Evolutionary conservation across 1,284 basidiomycete genomes (phyloP), one percentile per base, ranked within the genome.

Genomic region (Marasmius sp.): DNA sequence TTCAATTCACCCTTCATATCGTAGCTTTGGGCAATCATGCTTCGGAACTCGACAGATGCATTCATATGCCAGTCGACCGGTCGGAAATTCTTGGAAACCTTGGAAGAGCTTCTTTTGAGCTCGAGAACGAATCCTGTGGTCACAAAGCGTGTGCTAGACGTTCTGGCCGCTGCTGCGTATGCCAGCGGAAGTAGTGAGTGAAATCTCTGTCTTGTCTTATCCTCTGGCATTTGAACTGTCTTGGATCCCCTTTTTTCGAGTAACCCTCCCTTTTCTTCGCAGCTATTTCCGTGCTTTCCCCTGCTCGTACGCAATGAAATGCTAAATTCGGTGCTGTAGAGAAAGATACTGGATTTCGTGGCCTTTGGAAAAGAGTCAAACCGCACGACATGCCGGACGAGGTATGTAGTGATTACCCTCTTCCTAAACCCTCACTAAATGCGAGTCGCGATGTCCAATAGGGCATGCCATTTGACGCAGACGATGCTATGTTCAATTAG

Each of bases 1-100:
- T 54, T 27, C 27, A 5, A 27, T 54, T 27, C 27, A 5, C 2
- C 27, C 27, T 12, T 49, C 18, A 49, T 12, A 11, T 57, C 48
- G n/a, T 61, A 92, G 90, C 71, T 93, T n/a, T 93, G 91, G 91
- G 91, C 89, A 3, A 87, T 93, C 64, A 90, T 93, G 86, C 79
- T 93, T 18, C 85, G 86, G 38, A 92, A 93, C 67, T 87, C 85
- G 2, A 83, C 84, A 0, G 82, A 85, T 11, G 64, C 80, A 8
- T 92, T 93, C 67, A 81, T 91, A 33, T 74, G 80, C 18, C 87
- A 92, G 64, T 87, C 86, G 43, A 81, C 84, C 8, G 81, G 85
- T 18, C 85, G 86, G 65, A 93, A 93, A 70, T 93, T 93, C 67
- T 74, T 91, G 9, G 88, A 92, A 51, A 86, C 81, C 0, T 74